A percentile compares a stretch with the other conserved stretches of the same genome.
These are phyloP conservation scores for Podila epigama DNA, from an alignment of 192 early-diverging fungal genomes.

Conservation along the genomic window DNA sequence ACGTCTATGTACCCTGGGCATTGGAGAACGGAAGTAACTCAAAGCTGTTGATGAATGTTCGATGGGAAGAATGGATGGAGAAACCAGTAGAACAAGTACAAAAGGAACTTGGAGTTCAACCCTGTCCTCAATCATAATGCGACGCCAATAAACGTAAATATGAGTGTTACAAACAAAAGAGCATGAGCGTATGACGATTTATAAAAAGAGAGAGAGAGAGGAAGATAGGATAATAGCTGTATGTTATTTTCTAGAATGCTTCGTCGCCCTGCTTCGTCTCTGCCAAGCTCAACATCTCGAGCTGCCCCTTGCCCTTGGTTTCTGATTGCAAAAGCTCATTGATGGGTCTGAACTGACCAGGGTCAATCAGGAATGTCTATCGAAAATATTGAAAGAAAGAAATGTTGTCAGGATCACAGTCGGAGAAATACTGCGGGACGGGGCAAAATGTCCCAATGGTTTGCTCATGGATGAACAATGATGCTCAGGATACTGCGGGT, in stretches of 20 bases:
- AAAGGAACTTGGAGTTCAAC: constrained; percentile 75
- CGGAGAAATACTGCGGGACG: no score
- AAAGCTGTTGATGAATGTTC: constrained; percentile 85
- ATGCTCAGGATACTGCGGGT: background rate
- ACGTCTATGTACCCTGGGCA: constrained; percentile 91
- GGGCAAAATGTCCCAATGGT: background rate
- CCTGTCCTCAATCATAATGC: no score
- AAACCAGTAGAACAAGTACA: constrained; percentile 71
- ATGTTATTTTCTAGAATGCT: constrained; percentile 50
- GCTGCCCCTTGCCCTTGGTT: constrained; percentile 85
- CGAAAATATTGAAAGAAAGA: background rate
- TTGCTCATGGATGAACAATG: background rate
- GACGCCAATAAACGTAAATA: constrained; percentile 26
- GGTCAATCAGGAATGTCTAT: constrained; percentile 86
- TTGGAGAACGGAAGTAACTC: constrained; percentile 78
- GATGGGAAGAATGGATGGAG: constrained; percentile 88
- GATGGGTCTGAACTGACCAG: constrained; percentile 87
- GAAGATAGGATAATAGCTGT: background rate
- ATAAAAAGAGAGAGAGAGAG: no score
- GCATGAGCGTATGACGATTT: no score
- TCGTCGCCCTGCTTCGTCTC: constrained; percentile 77
- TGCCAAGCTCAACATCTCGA: constrained; percentile 86
- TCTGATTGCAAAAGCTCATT: constrained; percentile 86
- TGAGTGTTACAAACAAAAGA: background rate
- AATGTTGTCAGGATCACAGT: no score